Percentiles rank a stretch among this genome's conserved stretches.
These are phyloP conservation scores for Lithospermum erythrorhizon DNA, from an alignment of 257 asterid genomes.

Conservation along the genomic window DNA sequence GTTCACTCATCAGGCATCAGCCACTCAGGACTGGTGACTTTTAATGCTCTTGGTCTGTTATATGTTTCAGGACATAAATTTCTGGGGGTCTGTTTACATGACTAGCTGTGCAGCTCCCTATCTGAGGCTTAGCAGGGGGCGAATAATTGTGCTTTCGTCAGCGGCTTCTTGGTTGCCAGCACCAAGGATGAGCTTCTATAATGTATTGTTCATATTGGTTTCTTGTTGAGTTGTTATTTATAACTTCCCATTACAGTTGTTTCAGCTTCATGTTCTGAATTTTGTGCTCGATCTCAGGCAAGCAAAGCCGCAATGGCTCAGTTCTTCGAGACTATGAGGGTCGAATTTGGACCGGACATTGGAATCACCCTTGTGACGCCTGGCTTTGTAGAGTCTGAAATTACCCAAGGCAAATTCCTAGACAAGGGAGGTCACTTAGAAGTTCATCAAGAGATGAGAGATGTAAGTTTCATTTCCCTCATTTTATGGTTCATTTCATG, in stretches of 20 bases:
- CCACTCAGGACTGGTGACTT: not conserved
- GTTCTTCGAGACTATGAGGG: constrained; percentile 55
- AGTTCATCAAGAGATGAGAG: constrained; percentile 45
- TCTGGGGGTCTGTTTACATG: constrained; percentile 65
- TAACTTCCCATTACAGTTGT: too few relatives aligned
- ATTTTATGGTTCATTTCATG: not conserved
- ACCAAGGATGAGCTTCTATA: constrained; percentile 62
- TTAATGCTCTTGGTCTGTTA: not conserved
- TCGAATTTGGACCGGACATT: constrained; percentile 48
- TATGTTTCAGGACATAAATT: constrained; percentile 48
- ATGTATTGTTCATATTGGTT: constrained; percentile 18
- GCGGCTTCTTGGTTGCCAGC: constrained; percentile 67
- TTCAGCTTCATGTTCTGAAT: not conserved
- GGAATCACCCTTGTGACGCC: constrained; percentile 55
- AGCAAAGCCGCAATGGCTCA: constrained; percentile 73
- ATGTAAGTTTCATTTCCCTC: constrained; percentile 29
- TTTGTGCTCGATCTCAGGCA: constrained; percentile 32
- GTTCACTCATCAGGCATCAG: too few relatives aligned
- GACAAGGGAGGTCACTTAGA: constrained; percentile 31
- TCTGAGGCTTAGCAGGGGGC: constrained; percentile 51
- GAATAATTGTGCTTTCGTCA: constrained; percentile 53
- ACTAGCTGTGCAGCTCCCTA: constrained; percentile 47
- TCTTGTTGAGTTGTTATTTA: not conserved
- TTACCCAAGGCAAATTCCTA: constrained; percentile 54
- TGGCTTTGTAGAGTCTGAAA: constrained; percentile 61